Evolutionary conservation across 768 basidiomycete species (phyloP), one percentile per base, ranked within the genome.

Genomic region (Kwoniella heveanensis): DNA sequence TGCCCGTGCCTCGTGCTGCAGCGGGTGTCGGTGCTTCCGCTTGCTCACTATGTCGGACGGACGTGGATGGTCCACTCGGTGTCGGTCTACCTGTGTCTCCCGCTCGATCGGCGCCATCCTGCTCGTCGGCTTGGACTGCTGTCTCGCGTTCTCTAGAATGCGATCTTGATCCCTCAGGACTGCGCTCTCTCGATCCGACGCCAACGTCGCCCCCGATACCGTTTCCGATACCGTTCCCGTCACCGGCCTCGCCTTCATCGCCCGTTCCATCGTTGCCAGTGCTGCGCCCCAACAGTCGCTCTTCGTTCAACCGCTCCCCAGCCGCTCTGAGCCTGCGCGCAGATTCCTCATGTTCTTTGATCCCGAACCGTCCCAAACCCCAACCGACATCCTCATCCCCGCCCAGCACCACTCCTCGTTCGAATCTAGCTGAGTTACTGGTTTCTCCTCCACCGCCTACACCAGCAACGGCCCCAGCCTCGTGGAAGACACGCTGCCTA

Each of bases 281-380:
- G 3, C 10, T 44, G 19, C 54, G 60, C 27, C 53, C 44, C 32
- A 73, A 52, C 49, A 76, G 51, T 60, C 73, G 65, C 22, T 68
- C 76, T 48, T 79, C 72, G 25, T 74, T 54, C 54, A 81, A n/a
- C 27, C 73, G 54, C 39, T 77, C 71, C 65, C 81, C 60, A 54
- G 83, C 80, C 64, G 80, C 62, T 32, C 76, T 74, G 48, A 80
- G 67, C 66, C 75, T 51, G 37, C 55, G 66, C 10, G 72, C 65
- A 21, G 69, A 64, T 47, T 74, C 75, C 29, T 68, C 51, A 54
- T 74, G 75, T 47, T 83, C 81, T 51, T 80, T 76, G n/a, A 86
- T 71, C 10, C 84, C 87, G 77, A 87, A 90, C 62, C 86, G 87
- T 1, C 90, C 90, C 54, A 91, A 79, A 0, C 88, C 88, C 90